phyloP scores from a whole-genome alignment of 257 asterid genomes.

The Cruciata laevipes region DNA sequence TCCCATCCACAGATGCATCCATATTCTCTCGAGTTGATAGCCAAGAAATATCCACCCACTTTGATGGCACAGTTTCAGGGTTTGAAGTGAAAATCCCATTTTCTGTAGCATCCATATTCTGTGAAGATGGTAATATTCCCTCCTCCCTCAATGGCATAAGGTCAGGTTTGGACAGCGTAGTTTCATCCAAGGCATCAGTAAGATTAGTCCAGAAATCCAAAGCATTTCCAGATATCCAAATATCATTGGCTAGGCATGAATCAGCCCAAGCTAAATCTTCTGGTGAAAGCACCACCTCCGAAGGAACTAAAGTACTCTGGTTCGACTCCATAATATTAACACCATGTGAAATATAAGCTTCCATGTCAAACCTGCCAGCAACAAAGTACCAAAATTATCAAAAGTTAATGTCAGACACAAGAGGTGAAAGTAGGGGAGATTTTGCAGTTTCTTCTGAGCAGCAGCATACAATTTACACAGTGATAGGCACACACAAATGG shows the following conservation, averaged over 20 bases:
- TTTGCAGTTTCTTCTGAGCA: not conserved
- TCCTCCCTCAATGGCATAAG: conserved; percentile 16
- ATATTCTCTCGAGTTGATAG: too few species aligned
- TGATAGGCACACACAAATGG: not conserved
- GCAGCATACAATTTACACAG: not conserved
- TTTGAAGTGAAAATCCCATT: conserved; percentile 2
- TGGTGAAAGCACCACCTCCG: conserved; percentile 19
- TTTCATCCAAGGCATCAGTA: conserved; percentile 30
- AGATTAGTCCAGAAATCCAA: conserved; percentile 34
- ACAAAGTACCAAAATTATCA: conserved; percentile 6
- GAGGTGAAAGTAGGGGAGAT: not conserved
- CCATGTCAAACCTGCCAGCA: conserved; percentile 21
- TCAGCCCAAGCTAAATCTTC: conserved; percentile 77
- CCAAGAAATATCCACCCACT: too few species aligned
- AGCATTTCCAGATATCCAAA: conserved; percentile 25
- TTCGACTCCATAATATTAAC: conserved; percentile 12
- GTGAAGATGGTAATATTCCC: conserved; percentile 10
- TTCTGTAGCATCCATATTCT: conserved; percentile 11
- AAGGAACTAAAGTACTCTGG: conserved; percentile 23
- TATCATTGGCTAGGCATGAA: conserved; percentile 56
- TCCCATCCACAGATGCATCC: conserved; percentile 13
- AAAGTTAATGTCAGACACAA: not conserved
- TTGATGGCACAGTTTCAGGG: too few species aligned
- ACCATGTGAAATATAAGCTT: conserved; percentile 17
- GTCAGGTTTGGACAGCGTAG: conserved; percentile 16